A percentile compares a stretch with the other conserved stretches of the same genome.
These are phyloP conservation scores for Xylaria hypoxylon DNA, from an alignment of 2,329 filamentous ascomycete species.

Conservation along the genomic window DNA sequence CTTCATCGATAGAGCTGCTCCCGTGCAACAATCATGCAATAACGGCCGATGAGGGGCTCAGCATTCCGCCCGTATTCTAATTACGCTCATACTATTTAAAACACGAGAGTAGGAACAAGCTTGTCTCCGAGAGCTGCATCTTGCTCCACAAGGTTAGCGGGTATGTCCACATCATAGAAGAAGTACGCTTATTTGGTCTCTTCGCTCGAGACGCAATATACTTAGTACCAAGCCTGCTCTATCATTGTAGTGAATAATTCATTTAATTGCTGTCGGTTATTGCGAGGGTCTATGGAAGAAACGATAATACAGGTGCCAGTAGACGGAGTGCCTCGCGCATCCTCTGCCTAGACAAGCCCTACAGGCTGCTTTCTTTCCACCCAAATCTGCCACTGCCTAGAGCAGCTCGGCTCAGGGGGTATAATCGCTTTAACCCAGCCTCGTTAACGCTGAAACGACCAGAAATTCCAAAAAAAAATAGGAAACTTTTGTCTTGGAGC, in stretches of 20 bases:
- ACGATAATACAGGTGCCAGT: constrained; percentile 3
- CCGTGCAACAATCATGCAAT: too few relatives aligned
- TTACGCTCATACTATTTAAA: too few relatives aligned
- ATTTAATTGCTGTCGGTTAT: constrained; percentile 6
- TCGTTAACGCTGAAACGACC: background rate
- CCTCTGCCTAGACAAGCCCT: background rate
- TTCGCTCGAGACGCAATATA: too few relatives aligned
- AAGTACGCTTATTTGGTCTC: too few relatives aligned
- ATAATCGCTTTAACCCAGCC: constrained; percentile 18
- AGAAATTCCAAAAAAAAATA: constrained; percentile 4
- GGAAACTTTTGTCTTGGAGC: constrained; percentile 18
- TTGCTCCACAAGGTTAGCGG: too few relatives aligned
- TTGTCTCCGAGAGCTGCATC: too few relatives aligned
- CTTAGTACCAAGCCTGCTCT: background rate
- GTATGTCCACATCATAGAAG: too few relatives aligned
- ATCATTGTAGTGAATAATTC: background rate
- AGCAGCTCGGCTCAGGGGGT: constrained; percentile 4
- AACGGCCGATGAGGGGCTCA: too few relatives aligned
- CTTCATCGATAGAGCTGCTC: too few relatives aligned
- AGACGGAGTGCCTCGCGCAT: background rate
- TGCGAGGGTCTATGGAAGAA: constrained; percentile 1
- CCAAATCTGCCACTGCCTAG: constrained; percentile 1
- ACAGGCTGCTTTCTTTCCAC: constrained; percentile 4
- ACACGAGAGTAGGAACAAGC: too few relatives aligned
- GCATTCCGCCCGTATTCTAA: too few relatives aligned